These are phyloP conservation scores for Elongisporangium anandrum DNA, from an alignment of 352 stramenopile species.

Conservation along the genomic window DNA sequence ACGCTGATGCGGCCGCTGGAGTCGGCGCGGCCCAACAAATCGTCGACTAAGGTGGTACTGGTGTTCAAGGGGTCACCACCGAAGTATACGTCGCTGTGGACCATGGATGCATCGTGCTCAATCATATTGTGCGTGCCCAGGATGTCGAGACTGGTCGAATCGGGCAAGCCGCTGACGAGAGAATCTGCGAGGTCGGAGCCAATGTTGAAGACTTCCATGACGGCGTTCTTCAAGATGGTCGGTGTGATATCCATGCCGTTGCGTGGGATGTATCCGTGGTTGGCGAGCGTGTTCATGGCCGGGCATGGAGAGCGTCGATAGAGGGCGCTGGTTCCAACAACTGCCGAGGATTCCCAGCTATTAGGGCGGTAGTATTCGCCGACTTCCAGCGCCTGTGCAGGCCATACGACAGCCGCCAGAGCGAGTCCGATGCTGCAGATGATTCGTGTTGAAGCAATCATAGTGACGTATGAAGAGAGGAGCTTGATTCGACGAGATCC, in stretches of 20 bases:
- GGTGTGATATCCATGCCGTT: constrained; percentile 51
- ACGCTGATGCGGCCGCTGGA: constrained; percentile 27
- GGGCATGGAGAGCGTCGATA: constrained; percentile 62
- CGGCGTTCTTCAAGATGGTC: constrained; percentile 22
- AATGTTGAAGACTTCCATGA: constrained; percentile 54
- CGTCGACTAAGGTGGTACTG: constrained; percentile 35
- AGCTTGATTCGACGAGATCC: too few species aligned
- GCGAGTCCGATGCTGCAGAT: too few species aligned
- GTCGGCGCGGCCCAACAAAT: constrained; percentile 28
- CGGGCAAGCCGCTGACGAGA: constrained; percentile 25
- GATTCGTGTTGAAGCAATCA: too few species aligned
- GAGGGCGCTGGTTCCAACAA: constrained; percentile 29
- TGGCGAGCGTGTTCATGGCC: constrained; percentile 62
- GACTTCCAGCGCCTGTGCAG: constrained; percentile 8
- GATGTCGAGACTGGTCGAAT: constrained; percentile 43
- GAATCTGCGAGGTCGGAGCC: constrained; percentile 26
- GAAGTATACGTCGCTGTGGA: constrained; percentile 52
- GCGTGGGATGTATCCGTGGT: constrained; percentile 58
- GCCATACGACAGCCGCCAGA: background rate
- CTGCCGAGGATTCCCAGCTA: constrained; percentile 29
- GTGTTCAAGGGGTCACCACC: constrained; percentile 31
- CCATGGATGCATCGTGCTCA: constrained; percentile 71
- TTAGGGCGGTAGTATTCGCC: constrained; percentile 41
- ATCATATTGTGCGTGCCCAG: constrained; percentile 52
- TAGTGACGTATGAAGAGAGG: too few species aligned